Conservation (phyloP, 2,329 filamentous ascomycete genomes). For the Claviceps maximensis region DNA sequence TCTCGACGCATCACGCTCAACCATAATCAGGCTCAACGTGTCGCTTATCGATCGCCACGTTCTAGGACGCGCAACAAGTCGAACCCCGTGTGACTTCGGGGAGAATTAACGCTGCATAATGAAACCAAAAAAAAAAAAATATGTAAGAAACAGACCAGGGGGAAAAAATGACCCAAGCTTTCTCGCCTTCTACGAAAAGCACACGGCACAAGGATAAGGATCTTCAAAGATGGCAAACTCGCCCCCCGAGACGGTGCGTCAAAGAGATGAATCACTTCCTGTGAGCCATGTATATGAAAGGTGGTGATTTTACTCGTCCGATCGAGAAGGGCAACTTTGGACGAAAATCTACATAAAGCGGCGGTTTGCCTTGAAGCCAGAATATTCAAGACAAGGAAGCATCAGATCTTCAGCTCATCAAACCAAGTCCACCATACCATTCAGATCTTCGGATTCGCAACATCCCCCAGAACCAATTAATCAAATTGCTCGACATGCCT, state of each 20-base stretch:
- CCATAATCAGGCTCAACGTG: background rate
- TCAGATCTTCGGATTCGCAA: background rate
- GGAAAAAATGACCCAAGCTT: background rate
- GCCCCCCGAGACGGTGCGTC: too few species aligned
- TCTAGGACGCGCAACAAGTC: background rate
- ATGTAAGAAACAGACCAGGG: too few species aligned
- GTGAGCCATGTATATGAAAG: background rate
- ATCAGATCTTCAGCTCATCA: background rate
- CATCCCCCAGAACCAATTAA: too few species aligned
- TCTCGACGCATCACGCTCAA: background rate
- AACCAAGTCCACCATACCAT: background rate
- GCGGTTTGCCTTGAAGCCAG: background rate
- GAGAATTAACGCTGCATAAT: background rate
- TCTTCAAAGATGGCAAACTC: background rate
- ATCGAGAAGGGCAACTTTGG: background rate
- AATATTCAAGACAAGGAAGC: background rate
- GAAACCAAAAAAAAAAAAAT: background rate
- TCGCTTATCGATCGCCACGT: background rate
- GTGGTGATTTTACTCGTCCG: background rate
- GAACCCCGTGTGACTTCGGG: background rate
- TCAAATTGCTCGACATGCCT: background rate
- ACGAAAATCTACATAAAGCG: background rate
- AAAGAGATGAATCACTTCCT: background rate
- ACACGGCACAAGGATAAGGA: too few species aligned
- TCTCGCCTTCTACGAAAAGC: background rate